Conservation (phyloP, 2,329 filamentous ascomycete species). For the Ophiostoma himal-ulmi region DNA sequence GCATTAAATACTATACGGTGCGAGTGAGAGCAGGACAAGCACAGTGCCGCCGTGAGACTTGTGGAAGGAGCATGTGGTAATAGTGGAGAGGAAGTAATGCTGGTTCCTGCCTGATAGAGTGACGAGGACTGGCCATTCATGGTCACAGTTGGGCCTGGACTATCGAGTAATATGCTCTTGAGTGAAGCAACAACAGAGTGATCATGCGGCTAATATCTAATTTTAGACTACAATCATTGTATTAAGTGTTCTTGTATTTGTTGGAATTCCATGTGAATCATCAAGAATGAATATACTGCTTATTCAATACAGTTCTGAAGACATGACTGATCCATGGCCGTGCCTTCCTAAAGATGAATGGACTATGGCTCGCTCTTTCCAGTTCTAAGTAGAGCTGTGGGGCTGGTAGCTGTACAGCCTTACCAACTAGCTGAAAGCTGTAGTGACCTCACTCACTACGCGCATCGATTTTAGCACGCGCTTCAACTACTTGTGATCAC, state of each 20-base stretch:
- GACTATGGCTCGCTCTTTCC: not conserved
- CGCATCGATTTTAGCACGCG: not conserved
- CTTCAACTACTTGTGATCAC: not conserved
- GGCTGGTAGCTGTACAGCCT: not conserved
- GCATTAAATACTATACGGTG: not conserved
- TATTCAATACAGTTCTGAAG: not conserved
- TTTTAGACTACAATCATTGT: too few species aligned
- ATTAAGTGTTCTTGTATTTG: too few species aligned
- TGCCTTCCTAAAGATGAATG: not conserved
- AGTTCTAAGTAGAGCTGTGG: not conserved
- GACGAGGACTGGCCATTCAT: not conserved
- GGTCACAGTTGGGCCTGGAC: not conserved
- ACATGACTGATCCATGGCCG: not conserved
- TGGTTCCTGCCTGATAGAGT: not conserved
- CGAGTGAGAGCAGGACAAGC: not conserved
- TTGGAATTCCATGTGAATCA: too few species aligned
- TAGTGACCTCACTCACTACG: conserved; percentile 14
- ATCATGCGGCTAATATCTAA: not conserved
- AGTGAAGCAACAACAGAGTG: not conserved
- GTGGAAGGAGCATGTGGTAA: not conserved
- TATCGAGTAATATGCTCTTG: not conserved
- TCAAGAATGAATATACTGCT: not conserved
- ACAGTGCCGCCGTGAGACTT: not conserved
- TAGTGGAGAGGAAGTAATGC: not conserved
- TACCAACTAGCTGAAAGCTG: not conserved